Evolutionary conservation across 108 stramenopile species (phyloP).

Genomic region (Skeletonema grethae): DNA sequence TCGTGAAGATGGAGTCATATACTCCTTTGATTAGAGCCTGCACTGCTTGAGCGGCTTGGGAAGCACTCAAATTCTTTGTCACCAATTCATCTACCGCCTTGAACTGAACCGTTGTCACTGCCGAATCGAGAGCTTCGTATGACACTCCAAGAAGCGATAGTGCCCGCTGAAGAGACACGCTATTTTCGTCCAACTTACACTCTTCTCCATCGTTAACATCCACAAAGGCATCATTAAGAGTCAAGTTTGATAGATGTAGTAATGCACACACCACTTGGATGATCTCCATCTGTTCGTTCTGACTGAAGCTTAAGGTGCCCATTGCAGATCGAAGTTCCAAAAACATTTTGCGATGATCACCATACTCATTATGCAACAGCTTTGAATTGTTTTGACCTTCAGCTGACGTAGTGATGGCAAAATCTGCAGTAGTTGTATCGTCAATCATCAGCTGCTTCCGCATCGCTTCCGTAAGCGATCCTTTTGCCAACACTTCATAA

Average conservation of each 20-base stretch:
- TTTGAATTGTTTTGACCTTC: slow-evolving; percentile 22
- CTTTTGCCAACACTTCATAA: slow-evolving; percentile 66
- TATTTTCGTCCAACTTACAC: slow-evolving; percentile 16
- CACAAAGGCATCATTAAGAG: slow-evolving; percentile 26
- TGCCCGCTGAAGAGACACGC: slow-evolving; percentile 52
- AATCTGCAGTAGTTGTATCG: slow-evolving; percentile 30
- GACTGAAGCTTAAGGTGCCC: slow-evolving; percentile 25
- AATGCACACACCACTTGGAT: slow-evolving; percentile 43
- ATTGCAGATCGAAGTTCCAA: slow-evolving; percentile 42
- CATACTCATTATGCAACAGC: slow-evolving; percentile 17
- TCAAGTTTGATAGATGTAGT: slow-evolving; percentile 44
- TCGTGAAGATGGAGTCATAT: slow-evolving; percentile 87
- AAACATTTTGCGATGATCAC: slow-evolving; percentile 46
- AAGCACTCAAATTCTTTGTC: slow-evolving; percentile 67
- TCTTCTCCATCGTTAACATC: slow-evolving; percentile 37
- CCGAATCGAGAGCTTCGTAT: slow-evolving; percentile 56
- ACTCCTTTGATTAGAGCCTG: slow-evolving; percentile 95
- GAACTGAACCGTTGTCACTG: slow-evolving; percentile 72
- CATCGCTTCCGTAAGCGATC: slow-evolving; percentile 13
- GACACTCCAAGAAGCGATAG: slow-evolving; percentile 71
- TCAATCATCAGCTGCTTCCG: slow-evolving; percentile 47
- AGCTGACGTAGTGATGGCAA: slow-evolving; percentile 28
- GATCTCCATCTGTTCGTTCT: slow-evolving; percentile 47
- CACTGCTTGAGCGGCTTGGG: slow-evolving; percentile 68
- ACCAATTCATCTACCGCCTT: slow-evolving; percentile 78